Conservation (phyloP, 306 rosid species). For the Medicago arabica region DNA sequence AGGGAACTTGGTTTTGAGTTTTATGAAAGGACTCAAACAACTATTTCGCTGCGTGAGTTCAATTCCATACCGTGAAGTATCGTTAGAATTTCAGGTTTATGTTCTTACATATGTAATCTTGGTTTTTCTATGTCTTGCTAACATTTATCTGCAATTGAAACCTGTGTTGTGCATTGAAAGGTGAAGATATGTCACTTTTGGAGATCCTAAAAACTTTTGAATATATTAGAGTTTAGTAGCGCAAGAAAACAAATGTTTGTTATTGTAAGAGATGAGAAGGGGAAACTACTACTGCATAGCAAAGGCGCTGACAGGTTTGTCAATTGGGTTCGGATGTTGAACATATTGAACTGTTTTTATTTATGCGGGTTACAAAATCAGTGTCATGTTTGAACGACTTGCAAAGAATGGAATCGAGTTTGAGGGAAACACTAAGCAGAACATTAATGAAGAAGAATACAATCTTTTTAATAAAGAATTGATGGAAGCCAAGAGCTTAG, state of each 20-base stretch:
- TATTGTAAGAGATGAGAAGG: constrained; percentile 59
- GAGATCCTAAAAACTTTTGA: constrained; percentile 73
- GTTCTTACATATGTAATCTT: constrained; percentile 26
- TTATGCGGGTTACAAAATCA: constrained; percentile 21
- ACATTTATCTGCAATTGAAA: constrained; percentile 13
- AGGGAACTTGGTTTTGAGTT: constrained; percentile 90
- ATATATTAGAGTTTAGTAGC: constrained; percentile 83
- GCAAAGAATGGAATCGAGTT: constrained; percentile 40
- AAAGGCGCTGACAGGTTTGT: constrained; percentile 98
- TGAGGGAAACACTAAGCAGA: too few relatives aligned
- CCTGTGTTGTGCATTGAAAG: constrained; percentile 12
- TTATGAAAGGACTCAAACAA: constrained; percentile 74
- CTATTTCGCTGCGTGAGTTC: constrained; percentile 68
- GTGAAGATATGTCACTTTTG: constrained; percentile 7
- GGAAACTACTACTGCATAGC: constrained; percentile 68
- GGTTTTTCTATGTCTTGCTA: neutral
- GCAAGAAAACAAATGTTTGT: too few relatives aligned
- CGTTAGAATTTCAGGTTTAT: constrained; percentile 58
- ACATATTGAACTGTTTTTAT: constrained; percentile 15
- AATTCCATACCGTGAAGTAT: constrained; percentile 53
- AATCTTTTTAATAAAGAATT: too few relatives aligned
- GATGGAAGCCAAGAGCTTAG: constrained; percentile 40
- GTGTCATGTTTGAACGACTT: constrained; percentile 51
- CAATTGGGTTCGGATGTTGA: too few relatives aligned
- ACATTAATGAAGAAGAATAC: too few relatives aligned